Evolutionary conservation across 768 basidiomycete species (phyloP).

Genomic region (Clitopilus passeckerianus): DNA sequence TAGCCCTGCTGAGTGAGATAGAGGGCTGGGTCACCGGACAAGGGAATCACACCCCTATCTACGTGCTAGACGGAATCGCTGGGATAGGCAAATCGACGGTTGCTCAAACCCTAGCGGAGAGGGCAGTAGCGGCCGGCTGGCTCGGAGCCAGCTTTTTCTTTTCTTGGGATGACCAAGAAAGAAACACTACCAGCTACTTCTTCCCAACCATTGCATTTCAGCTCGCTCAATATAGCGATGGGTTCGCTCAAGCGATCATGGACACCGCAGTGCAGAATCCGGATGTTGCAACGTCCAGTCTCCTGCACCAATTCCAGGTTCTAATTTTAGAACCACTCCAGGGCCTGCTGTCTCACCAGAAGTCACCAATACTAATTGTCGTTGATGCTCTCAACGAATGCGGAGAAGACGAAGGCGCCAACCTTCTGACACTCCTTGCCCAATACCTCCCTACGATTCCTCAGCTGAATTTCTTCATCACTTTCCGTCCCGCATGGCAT

Average conservation of each 20-base stretch:
- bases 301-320: too few species aligned
- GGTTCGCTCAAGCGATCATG: too few species aligned
- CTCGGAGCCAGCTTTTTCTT: neutral
- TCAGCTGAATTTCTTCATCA: neutral
- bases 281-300: too few species aligned
- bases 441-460: neutral
- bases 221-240: neutral
- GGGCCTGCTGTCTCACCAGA: neutral
- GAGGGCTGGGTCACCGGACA: too few species aligned
- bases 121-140: neutral
- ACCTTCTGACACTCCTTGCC: neutral
- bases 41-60: too few species aligned
- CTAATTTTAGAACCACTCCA: too few species aligned
- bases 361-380: neutral
- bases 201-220: neutral
- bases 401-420: neutral
- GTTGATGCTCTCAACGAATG: constrained; percentile 3
- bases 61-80: neutral
- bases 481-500: neutral
- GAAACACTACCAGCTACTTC: neutral
- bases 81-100: neutral
- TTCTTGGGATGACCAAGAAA: neutral
- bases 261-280: too few species aligned
- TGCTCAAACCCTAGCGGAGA: neutral
- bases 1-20: too few species aligned